A percentile compares a stretch with the other conserved stretches of the same genome.
These are phyloP conservation scores for Stenocarpella maydis DNA, from an alignment of 2,329 filamentous ascomycete genomes.

Conservation along the genomic window DNA sequence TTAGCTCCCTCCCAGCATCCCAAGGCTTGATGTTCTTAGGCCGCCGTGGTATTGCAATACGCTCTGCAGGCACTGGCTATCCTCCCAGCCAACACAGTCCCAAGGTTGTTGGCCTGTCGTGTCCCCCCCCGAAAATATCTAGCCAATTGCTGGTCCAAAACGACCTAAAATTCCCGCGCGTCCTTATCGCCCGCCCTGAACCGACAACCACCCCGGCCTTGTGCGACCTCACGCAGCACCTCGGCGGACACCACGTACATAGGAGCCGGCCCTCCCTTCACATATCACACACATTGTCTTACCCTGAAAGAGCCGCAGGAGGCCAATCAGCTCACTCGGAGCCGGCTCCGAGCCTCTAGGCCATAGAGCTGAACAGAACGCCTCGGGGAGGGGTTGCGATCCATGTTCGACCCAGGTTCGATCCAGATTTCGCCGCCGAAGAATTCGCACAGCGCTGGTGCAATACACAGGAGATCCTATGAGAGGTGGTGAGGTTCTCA, in stretches of 20 bases:
- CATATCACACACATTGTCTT: neutral
- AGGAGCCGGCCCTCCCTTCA: slow-evolving; percentile 1
- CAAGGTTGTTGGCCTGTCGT: neutral
- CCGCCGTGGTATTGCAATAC: neutral
- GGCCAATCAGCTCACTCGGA: neutral
- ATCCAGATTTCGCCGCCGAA: neutral
- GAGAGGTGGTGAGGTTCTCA: neutral
- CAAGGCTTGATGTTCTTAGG: neutral
- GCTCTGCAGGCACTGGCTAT: slow-evolving; percentile 8
- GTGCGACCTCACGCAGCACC: slow-evolving; percentile 4
- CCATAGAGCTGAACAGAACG: neutral
- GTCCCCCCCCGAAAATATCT: neutral
- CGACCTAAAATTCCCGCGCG: neutral
- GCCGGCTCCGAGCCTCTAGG: neutral
- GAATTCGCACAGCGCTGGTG: neutral
- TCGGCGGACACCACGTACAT: neutral
- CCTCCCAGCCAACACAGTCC: neutral
- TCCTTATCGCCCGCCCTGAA: neutral
- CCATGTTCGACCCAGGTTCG: too few relatives aligned
- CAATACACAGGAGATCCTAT: neutral
- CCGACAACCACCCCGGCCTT: slow-evolving; percentile 1
- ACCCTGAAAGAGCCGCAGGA: neutral
- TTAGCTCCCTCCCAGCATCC: neutral
- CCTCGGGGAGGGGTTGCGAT: neutral
- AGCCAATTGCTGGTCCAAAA: neutral